These are phyloP conservation scores for Fusarium protoensiforme DNA, from an alignment of 2,329 filamentous ascomycete genomes.

Conservation along the genomic window DNA sequence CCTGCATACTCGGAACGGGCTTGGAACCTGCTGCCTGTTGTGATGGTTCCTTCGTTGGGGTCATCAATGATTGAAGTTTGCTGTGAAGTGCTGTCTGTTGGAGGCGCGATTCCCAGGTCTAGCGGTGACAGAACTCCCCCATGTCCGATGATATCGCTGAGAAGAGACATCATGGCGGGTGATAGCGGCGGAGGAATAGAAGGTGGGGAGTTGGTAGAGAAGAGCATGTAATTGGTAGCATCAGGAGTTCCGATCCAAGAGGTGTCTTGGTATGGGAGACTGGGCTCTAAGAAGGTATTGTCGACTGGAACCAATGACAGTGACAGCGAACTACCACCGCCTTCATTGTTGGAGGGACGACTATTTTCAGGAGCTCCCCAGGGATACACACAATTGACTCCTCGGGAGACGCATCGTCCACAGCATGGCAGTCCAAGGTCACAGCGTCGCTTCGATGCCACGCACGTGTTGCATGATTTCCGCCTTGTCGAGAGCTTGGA, in stretches of 20 bases:
- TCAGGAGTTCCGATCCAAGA: neutral
- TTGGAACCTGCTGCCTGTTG: conserved; percentile 7
- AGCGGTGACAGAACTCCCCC: neutral
- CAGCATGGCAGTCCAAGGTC: conserved; percentile 14
- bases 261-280: neutral
- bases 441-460: conserved; percentile 13
- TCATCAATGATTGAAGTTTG: neutral
- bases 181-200: neutral
- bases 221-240: neutral
- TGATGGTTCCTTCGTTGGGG: neutral
- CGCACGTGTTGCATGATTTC: conserved; percentile 21
- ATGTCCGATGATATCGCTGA: neutral
- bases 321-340: neutral
- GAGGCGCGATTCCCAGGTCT: neutral
- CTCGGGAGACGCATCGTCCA: conserved; percentile 5
- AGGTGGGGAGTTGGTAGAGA: neutral
- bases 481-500: conserved; percentile 7
- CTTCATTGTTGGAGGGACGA: neutral
- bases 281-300: neutral
- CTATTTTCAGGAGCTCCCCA: neutral
- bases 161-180: conserved; percentile 5
- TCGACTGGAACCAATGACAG: neutral
- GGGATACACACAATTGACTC: conserved; percentile 7
- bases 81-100: neutral
- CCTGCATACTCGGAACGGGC: conserved; percentile 10